Base-by-base conservation (phyloP, 2,329 filamentous ascomycete species). In the Cladorrhinum sp. region DNA sequence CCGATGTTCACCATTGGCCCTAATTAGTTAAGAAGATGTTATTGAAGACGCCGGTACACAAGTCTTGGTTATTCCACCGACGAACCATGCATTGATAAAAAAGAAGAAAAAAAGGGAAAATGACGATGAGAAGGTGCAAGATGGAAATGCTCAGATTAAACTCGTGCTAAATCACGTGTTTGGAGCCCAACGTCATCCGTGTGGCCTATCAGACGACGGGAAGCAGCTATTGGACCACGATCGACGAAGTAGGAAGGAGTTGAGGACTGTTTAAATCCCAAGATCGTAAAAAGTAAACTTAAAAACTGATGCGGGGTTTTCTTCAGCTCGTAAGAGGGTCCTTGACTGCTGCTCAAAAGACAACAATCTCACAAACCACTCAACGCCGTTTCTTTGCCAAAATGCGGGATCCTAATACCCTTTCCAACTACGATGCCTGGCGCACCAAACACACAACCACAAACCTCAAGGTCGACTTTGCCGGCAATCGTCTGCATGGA, bases 351-450 rank as follows among this genome's bases (percentile, higher is more conserved):
- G 41, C 61, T 59, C 63, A 51, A 58, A 59, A 60, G 63, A 61
- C 61, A 38, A 49, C 62, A 22, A 62, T 7, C 41, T 48, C 36
- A 45, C 51, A 62, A 57, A 58, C n/a, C 57, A 24, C 53, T 49
- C 59, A 63, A 41, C 65, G 58, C 22, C 67, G 66, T 27, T 67
- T 63, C 57, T 66, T 69, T 48, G 55, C 60, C 62, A 55, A 66
- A 57, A 60, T 80, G 55, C 85, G 91, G 70, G 93, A 98, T 77
- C 92, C 92, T 57, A 96, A 92, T 74, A 97, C 95, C 24, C 78
- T 95, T 61, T 90, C 91, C 72, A 98, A 98, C 79, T 97, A 97
- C 76, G 87, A 91, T 74, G 87, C 89, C 59, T 97, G 92, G 87
- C 81, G 85, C 63, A 96, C 91, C 18, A 87, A 83, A 72, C 92